Evolutionary conservation across 169 alveolate species (phyloP).

Genomic region (Plasmodium vivax): DNA sequence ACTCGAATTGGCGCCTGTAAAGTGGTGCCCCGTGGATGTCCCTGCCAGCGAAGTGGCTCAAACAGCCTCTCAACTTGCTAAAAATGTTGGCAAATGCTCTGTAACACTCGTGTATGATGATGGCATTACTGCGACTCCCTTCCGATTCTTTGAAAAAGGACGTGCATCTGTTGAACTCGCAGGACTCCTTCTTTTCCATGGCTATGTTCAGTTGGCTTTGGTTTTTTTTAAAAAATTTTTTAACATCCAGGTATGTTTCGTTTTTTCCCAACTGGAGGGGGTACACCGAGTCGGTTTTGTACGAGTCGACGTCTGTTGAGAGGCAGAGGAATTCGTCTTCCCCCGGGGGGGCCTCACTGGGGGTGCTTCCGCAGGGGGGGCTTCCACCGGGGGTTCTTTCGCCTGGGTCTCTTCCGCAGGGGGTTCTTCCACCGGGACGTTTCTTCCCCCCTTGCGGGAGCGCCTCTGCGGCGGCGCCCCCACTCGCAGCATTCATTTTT

Average conservation of each 20-base stretch:
- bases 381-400: background rate
- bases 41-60: background rate
- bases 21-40: background rate
- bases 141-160: background rate
- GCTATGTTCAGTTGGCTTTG: background rate
- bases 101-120: conserved; percentile 13
- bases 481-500: background rate
- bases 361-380: background rate
- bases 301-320: conserved; percentile 59
- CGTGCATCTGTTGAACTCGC: background rate
- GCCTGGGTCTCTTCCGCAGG: background rate
- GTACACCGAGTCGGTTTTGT: conserved; percentile 57
- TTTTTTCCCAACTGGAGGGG: background rate
- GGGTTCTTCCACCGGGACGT: background rate
- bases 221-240: conserved; percentile 15
- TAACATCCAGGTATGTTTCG: background rate
- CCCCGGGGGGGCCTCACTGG: background rate
- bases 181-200: conserved; percentile 10
- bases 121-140: background rate
- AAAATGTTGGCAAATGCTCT: background rate
- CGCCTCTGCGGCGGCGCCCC: background rate
- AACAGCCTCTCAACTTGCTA: background rate
- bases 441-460: background rate
- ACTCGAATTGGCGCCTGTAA: conserved; percentile 10
- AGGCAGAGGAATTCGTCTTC: conserved; percentile 30